Base-by-base conservation (phyloP, 768 basidiomycete genomes). In the Russula earlei region DNA sequence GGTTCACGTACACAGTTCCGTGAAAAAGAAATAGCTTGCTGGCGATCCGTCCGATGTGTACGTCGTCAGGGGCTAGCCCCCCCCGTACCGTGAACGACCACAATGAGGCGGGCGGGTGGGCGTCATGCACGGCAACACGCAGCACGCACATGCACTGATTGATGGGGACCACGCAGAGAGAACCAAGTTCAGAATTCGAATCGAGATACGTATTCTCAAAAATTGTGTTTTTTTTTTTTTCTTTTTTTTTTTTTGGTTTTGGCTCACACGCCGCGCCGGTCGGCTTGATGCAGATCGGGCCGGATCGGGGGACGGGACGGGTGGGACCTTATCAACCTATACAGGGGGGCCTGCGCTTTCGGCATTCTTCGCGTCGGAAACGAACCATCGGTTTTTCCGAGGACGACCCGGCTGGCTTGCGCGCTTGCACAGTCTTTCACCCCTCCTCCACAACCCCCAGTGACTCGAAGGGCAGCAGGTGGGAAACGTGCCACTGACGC, bases 271-370 rank as follows among this genome's bases (percentile, higher is more conserved):
- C 29, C 25, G 2, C 29, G 29, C 29, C 10, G 20, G 42, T 48
- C 50, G 42, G 41, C 33, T 42, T 49, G 47, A 27, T 41, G 47
- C 46, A 58, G 57, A 58, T 58, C 57, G 57, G 57, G 34, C 52
- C 40, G 53, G 57, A 58, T 58, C 57, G 57, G 52, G 52, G 14
- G 25, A 49, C 42, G 48, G n/a, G n/a, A n/a, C n/a, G n/a, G n/a
- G n/a, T n/a, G n/a, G 29, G 36, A 20, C 42, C 52, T 58, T 58
- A 58, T 58, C 57, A 58, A 44, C 52, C 57, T 54, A 54, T 58
- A 36, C 48, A 58, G 57, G 57, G 41, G 50, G 8, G 4, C 34
- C 5, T 14, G 47, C 46, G n/a, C n/a, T n/a, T 47, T 48, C 48
- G 36, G 57, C 22, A 5, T 38, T 50, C 55, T 49, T 54, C 47